Conservation (phyloP, 768 basidiomycete species). For the Coprinellus aureogranulatus region DNA sequence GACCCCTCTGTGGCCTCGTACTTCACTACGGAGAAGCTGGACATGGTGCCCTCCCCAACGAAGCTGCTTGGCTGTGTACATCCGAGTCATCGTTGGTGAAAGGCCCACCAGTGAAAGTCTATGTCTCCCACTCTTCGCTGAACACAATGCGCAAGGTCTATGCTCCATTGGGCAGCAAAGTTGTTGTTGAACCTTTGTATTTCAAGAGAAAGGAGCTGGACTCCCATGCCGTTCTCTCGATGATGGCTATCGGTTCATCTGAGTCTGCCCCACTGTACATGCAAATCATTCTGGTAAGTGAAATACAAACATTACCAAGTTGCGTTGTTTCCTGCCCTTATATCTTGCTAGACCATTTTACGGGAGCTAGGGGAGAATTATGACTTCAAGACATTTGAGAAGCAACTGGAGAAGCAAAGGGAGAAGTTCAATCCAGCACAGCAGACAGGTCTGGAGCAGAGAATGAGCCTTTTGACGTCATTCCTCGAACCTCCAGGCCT, state of each 20-base stretch:
- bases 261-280: slow-evolving; percentile 67
- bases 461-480: slow-evolving; percentile 57
- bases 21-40: slow-evolving; percentile 74
- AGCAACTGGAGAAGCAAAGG: slow-evolving; percentile 43
- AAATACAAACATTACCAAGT: too few species aligned
- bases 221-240: slow-evolving; percentile 64
- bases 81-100: slow-evolving; percentile 28
- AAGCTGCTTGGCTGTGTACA: slow-evolving; percentile 60
- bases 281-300: slow-evolving; percentile 58
- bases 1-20: slow-evolving; percentile 60
- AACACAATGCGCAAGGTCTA: slow-evolving; percentile 62
- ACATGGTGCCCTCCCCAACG: slow-evolving; percentile 51
- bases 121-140: slow-evolving; percentile 59
- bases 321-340: neutral
- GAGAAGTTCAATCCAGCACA: slow-evolving; percentile 57
- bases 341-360: slow-evolving; percentile 49
- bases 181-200: slow-evolving; percentile 53
- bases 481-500: slow-evolving; percentile 41
- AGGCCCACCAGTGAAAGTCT: slow-evolving; percentile 44
- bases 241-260: slow-evolving; percentile 69
- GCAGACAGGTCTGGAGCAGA: slow-evolving; percentile 54
- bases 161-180: slow-evolving; percentile 43
- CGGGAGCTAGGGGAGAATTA: slow-evolving; percentile 63
- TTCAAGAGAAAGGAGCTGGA: slow-evolving; percentile 64
- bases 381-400: slow-evolving; percentile 48